Evolutionary conservation across 148 eudicot species (phyloP).

Genomic region (Pouteria glomerata): DNA sequence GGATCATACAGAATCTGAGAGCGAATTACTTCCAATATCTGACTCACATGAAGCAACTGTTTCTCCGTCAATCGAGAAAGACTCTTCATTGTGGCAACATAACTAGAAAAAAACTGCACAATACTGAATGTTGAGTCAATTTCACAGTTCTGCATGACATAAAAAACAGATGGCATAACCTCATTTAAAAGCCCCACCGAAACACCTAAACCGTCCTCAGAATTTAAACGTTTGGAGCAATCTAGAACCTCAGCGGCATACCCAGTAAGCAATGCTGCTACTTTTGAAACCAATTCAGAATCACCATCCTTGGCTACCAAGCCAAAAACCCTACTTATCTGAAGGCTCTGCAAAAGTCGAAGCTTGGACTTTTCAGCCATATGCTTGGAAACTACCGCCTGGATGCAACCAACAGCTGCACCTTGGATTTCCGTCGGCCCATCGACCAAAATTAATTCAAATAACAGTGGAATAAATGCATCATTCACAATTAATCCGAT

Average conservation of each 20-base stretch:
- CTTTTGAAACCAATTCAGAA: constrained; percentile 63
- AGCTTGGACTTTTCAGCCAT: constrained; percentile 80
- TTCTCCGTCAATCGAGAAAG: constrained; percentile 58
- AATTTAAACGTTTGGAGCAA: constrained; percentile 53
- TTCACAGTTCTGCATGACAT: constrained; percentile 66
- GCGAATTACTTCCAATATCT: constrained; percentile 82
- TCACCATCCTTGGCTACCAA: constrained; percentile 56
- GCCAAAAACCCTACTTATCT: constrained; percentile 66
- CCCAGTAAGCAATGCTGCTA: constrained; percentile 80
- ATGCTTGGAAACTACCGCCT: constrained; percentile 78
- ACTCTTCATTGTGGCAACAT: constrained; percentile 83
- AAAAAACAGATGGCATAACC: constrained; percentile 85
- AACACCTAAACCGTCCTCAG: constrained; percentile 51
- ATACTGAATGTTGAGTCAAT: constrained; percentile 62
- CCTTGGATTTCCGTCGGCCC: constrained; percentile 61
- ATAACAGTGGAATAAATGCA: constrained; percentile 54
- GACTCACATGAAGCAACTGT: constrained; percentile 68
- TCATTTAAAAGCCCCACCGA: constrained; percentile 70
- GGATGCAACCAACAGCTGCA: constrained; percentile 67
- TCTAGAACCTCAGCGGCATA: constrained; percentile 83
- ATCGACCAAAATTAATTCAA: constrained; percentile 69
- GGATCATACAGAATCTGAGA: constrained; percentile 77
- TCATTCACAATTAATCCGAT: constrained; percentile 76
- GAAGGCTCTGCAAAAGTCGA: constrained; percentile 62
- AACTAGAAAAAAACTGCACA: constrained; percentile 78